Percentiles rank a stretch among this genome's conserved stretches.
Conservation (phyloP, 2,329 filamentous ascomycete genomes). For the Rugonectria rugulosa region DNA sequence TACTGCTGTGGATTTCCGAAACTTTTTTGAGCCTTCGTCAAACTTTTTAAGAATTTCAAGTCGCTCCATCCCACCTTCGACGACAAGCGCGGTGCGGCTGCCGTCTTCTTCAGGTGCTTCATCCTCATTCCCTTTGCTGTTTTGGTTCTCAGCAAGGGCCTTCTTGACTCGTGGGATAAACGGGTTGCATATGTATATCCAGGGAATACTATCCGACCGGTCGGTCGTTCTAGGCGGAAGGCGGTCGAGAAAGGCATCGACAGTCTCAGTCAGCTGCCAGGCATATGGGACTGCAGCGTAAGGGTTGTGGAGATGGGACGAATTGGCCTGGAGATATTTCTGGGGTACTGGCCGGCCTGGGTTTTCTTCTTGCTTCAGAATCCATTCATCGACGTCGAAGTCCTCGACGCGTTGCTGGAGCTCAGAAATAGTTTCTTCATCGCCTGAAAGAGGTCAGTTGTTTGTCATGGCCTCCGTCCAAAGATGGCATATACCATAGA, state of each 20-base stretch:
- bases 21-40: slow-evolving; percentile 54
- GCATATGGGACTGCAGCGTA: slow-evolving; percentile 62
- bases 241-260: slow-evolving; percentile 71
- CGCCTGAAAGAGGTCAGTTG: slow-evolving; percentile 55
- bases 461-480: neutral
- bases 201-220: slow-evolving; percentile 56
- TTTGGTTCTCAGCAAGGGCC: slow-evolving; percentile 44
- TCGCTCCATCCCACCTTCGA: slow-evolving; percentile 59
- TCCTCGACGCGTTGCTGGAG: slow-evolving; percentile 59
- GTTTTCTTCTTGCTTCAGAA: slow-evolving; percentile 33
- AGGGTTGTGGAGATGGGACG: slow-evolving; percentile 60
- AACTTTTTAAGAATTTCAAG: slow-evolving; percentile 56
- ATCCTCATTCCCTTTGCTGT: slow-evolving; percentile 55
- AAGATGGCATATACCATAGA: slow-evolving; percentile 58
- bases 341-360: slow-evolving; percentile 39
- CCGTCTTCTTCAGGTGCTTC: slow-evolving; percentile 57
- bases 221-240: slow-evolving; percentile 72
- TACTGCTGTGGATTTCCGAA: slow-evolving; percentile 43
- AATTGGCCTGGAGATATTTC: slow-evolving; percentile 25
- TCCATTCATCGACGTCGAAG: slow-evolving; percentile 60
- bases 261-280: slow-evolving; percentile 70
- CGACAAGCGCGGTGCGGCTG: slow-evolving; percentile 57
- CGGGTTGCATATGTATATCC: slow-evolving; percentile 79
- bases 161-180: slow-evolving; percentile 52
- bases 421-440: slow-evolving; percentile 54